Evolutionary conservation across 345 rosid species (phyloP), one percentile per base, ranked within the genome.

Genomic region (Bretschneidera sinensis): DNA sequence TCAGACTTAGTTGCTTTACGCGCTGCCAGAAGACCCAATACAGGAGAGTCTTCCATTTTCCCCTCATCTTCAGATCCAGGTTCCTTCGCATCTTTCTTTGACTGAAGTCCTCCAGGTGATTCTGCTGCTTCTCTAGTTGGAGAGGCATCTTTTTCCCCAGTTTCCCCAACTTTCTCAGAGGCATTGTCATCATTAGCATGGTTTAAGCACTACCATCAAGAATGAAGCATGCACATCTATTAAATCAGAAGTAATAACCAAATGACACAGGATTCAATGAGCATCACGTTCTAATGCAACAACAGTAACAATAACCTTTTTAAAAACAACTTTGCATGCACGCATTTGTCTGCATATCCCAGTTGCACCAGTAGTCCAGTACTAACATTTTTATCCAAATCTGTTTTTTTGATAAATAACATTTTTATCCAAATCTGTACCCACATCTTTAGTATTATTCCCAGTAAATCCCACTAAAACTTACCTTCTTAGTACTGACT

Each of bases 41-140:
- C 89, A 23, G 94, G 96, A 17, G 91, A 89, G 74, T 80, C 89
- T 72, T 88, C 87, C 79, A 82, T 66, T 68, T 78, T 85, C 54
- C 76, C 88, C 16, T 66, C 81, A 45, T 79, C 81, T 60, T 77
- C 96, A 24, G 85, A 67, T 56, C 43, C 34, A 57, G 63, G 55
- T 49, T 78, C 85, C 60, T 67, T 81, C 18, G 45, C 68, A 53
- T 74, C 76, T 24, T 67, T 81, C 64, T 71, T 79, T 45, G 73
- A 66, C 57, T 76, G 60, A 19, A 35, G 55, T 48, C 57, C 81
- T 76, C 82, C 76, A 52, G 78, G 73, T 33, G 67, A 71, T 56
- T 74, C 74, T 49, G 66, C 62, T 57, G 61, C 70, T 47, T 74
- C 81, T 68, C 64, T 67, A 13, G 21, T 64, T 53, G 74, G 56